Evolutionary conservation across 176 grass and related monocot species (phyloP).

Genomic region (Carex scoparia): DNA sequence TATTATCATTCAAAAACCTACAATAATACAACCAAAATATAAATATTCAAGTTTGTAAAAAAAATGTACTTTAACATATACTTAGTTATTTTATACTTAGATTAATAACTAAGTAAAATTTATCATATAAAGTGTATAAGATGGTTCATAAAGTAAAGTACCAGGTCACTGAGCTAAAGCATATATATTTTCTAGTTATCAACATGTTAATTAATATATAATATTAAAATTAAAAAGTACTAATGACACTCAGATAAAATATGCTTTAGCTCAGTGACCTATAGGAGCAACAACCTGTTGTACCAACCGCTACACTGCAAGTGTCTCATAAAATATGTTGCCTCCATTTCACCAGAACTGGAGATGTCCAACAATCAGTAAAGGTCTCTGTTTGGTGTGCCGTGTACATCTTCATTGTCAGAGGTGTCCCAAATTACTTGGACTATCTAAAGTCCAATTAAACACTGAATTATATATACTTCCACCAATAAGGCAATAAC

Average conservation of each 20-base stretch:
- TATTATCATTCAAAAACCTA: constrained; percentile 80
- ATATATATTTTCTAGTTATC: no score
- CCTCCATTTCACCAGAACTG: not conserved
- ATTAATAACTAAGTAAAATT: not conserved
- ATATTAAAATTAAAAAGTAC: no score
- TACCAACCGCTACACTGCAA: not conserved
- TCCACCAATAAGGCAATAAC: not conserved
- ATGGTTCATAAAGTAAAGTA: not conserved
- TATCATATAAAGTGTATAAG: not conserved
- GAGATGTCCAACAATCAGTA: not conserved
- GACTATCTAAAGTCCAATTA: not conserved
- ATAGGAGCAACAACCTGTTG: not conserved
- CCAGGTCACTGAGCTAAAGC: not conserved
- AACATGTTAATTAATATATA: no score
- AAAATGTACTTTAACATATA: not conserved
- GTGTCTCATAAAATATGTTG: not conserved
- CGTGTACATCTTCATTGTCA: constrained; percentile 6
- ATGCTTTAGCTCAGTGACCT: not conserved
- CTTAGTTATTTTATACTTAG: not conserved
- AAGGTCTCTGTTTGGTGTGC: not conserved
- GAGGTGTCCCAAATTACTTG: not conserved
- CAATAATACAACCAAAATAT: not conserved
- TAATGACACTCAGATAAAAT: no score
- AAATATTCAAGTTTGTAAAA: not conserved
- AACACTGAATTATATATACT: not conserved